Percentiles rank a stretch among this genome's conserved stretches.
Conservation (phyloP, 352 stramenopile species). For the Phytophthora nicotianae region DNA sequence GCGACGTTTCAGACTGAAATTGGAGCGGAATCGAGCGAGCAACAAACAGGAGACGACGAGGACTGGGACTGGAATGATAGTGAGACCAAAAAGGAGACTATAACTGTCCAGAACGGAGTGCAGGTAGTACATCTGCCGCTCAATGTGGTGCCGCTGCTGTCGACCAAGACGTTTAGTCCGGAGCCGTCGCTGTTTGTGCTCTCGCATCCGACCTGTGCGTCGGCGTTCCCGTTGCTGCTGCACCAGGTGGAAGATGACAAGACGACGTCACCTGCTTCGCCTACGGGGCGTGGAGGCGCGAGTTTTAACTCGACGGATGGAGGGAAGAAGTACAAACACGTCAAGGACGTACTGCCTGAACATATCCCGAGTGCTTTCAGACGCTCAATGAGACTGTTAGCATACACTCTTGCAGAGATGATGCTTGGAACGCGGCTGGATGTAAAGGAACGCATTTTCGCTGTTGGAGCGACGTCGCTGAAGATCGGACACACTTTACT, state of each 20-base stretch:
- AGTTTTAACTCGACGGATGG: slow-evolving; percentile 8
- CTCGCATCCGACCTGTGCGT: slow-evolving; percentile 64
- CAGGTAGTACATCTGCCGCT: slow-evolving; percentile 63
- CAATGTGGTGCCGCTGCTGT: slow-evolving; percentile 59
- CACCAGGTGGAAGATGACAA: slow-evolving; percentile 44
- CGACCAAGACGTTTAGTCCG: slow-evolving; percentile 34
- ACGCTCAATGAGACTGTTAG: slow-evolving; percentile 66
- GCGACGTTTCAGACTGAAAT: slow-evolving; percentile 16
- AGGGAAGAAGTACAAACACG: slow-evolving; percentile 48
- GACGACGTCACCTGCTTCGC: slow-evolving; percentile 6
- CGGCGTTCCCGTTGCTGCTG: slow-evolving; percentile 73
- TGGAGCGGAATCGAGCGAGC: slow-evolving; percentile 12
- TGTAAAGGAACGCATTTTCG: slow-evolving; percentile 73
- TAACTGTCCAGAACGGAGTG: slow-evolving; percentile 24
- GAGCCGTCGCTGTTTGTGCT: slow-evolving; percentile 81
- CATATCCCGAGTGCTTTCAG: slow-evolving; percentile 70
- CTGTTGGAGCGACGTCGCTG: slow-evolving; percentile 68
- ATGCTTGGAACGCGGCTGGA: slow-evolving; percentile 54
- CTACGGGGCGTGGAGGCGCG: slow-evolving; percentile 10
- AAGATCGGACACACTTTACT: slow-evolving; percentile 84
- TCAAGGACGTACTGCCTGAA: slow-evolving; percentile 69
- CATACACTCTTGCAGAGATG: slow-evolving; percentile 66
- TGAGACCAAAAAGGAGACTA: neutral
- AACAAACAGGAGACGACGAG: slow-evolving; percentile 20
- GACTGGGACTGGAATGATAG: slow-evolving; percentile 66